Base-by-base conservation (phyloP, 106 monocot species). In the Platanthera guangdongensis region DNA sequence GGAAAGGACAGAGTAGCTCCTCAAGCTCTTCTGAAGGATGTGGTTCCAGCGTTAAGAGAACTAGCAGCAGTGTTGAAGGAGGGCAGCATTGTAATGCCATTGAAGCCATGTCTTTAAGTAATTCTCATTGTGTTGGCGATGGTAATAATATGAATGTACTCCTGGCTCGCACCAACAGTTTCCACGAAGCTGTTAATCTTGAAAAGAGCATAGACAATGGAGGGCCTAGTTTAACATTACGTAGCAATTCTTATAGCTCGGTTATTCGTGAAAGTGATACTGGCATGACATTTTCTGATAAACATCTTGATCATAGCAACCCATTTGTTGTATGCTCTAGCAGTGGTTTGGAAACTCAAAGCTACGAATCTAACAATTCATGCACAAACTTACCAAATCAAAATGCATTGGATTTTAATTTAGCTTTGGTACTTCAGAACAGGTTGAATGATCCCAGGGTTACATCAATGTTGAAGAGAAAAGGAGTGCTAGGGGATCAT, bases 1-100 rank as follows among this genome's bases (percentile, higher is more conserved):
- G 87, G 49, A 93, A 91, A 74, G 87, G 91, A 28, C 93, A 91
- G 71, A 91, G 77, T 75, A 84, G 93, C 77, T 93, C 96, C 6
- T 91, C 96, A 74, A 89, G 86, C 77, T 97, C 96, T 64, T 97
- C 96, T 47, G 96, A 93, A 83, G 96, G 91, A 21, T 93, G 96
- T 83, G 89, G 91, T 32, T 97, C 96, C 39, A 97, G 96, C 85
- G 86, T 97, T 63, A 93, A 97, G 80, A 89, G 87, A 52, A 96
- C 91, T 69, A 93, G 90, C 82, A 88, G 90, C 51, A 96, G 95
- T 79, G 90, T 91, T 76, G 96, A 93, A 84, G 88, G 85, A 68
- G 84, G 89, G 57, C 90, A 93, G 78, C 83, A 87, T 79, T 82
- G 87, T 75, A 90, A 86, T 81, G 80, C 85, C 59, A 73, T 81